A percentile compares a stretch with the other conserved stretches of the same genome.
phyloP scores from a whole-genome alignment of 345 rosid genomes.

The Hibiscus mutabilis region DNA sequence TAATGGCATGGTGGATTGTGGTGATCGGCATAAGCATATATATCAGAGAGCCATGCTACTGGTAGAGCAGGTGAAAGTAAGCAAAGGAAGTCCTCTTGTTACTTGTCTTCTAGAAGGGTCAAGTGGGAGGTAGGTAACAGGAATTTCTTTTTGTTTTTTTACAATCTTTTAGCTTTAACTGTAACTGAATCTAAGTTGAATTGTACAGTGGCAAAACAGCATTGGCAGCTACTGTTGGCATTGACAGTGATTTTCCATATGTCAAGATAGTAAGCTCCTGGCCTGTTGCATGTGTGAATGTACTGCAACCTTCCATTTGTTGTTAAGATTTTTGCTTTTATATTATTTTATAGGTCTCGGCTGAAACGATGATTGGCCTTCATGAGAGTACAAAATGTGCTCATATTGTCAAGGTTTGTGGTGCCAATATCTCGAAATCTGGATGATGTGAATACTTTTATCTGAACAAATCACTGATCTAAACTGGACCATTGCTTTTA shows the following conservation, averaged over 20 bases:
- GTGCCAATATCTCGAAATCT: not conserved
- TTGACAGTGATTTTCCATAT: slow-evolving; percentile 91
- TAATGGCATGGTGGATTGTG: slow-evolving; percentile 90
- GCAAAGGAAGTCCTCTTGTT: slow-evolving; percentile 90
- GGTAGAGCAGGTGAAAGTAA: slow-evolving; percentile 96
- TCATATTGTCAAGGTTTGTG: slow-evolving; percentile 80
- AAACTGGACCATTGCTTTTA: not conserved
- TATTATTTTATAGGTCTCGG: slow-evolving; percentile 56
- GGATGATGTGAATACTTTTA: not conserved
- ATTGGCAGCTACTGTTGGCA: slow-evolving; percentile 90
- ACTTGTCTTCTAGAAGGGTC: slow-evolving; percentile 95
- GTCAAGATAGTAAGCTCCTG: slow-evolving; percentile 82
- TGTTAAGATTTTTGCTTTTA: not conserved
- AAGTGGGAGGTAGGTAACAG: slow-evolving; percentile 66
- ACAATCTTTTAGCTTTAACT: slow-evolving; percentile 10
- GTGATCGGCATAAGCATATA: slow-evolving; percentile 67
- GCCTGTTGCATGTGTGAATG: not conserved
- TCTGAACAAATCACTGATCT: not conserved
- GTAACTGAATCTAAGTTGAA: slow-evolving; percentile 14
- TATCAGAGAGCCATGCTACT: slow-evolving; percentile 82
- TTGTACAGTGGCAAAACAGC: slow-evolving; percentile 93
- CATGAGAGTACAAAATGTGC: slow-evolving; percentile 96
- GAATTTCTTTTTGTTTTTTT: slow-evolving; percentile 1
- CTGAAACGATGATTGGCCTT: slow-evolving; percentile 94
- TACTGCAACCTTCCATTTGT: not conserved